Conservation (phyloP, 2,329 filamentous ascomycete species). For the Chrysosphaeria jannelii region DNA sequence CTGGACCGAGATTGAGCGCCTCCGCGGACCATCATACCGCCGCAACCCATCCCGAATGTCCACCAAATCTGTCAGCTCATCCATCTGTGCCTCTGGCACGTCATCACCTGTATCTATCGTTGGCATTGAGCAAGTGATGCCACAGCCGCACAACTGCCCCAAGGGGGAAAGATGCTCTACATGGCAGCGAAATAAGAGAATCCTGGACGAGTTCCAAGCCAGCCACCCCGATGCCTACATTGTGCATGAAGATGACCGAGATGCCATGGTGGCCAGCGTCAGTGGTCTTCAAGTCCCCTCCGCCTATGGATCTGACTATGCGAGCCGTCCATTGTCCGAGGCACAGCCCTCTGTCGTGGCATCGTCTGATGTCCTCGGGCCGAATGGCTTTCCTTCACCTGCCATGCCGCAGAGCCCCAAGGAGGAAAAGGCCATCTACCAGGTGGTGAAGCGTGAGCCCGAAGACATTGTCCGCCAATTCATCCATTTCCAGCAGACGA, state of each 20-base stretch:
- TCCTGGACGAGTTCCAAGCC: slow-evolving; percentile 43
- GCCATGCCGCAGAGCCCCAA: slow-evolving; percentile 28
- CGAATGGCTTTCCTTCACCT: slow-evolving; percentile 20
- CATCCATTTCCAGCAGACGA: slow-evolving; percentile 49
- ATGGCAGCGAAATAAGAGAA: slow-evolving; percentile 50
- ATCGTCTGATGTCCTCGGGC: slow-evolving; percentile 69
- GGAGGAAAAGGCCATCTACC: slow-evolving; percentile 41
- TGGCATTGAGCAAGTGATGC: slow-evolving; percentile 66
- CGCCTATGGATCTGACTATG: slow-evolving; percentile 27
- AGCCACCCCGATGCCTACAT: slow-evolving; percentile 38
- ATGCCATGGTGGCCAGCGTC: slow-evolving; percentile 46
- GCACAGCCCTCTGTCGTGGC: slow-evolving; percentile 58
- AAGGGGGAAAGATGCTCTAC: slow-evolving; percentile 71
- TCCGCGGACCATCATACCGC: slow-evolving; percentile 16
- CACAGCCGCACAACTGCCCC: slow-evolving; percentile 54
- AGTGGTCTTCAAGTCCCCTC: too few relatives aligned
- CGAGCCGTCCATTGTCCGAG: slow-evolving; percentile 39
- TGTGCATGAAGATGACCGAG: slow-evolving; percentile 24
- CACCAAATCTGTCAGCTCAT: too few relatives aligned
- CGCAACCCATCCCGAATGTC: too few relatives aligned
- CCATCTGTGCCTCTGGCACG: slow-evolving; percentile 4
- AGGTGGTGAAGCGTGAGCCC: slow-evolving; percentile 42
- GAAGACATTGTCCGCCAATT: slow-evolving; percentile 88
- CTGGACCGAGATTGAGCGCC: slow-evolving; percentile 48
- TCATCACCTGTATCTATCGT: slow-evolving; percentile 42